These are phyloP conservation scores for Cenchrus americanus DNA, from an alignment of 176 grass and related monocot genomes.

Conservation along the genomic window DNA sequence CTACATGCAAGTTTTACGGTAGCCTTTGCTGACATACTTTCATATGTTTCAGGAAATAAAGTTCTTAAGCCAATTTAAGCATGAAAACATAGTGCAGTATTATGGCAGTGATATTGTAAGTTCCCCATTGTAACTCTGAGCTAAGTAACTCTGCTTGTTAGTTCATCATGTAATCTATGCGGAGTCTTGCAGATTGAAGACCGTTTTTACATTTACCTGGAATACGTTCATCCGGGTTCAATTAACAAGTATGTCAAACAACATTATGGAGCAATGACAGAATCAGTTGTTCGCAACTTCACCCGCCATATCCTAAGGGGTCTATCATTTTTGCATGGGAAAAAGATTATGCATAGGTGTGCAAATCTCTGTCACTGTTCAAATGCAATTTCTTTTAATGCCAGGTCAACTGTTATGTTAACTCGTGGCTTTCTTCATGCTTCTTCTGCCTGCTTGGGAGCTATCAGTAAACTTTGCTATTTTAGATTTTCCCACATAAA, in stretches of 20 bases:
- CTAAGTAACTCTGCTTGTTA: neutral
- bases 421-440: conserved; percentile 4
- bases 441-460: neutral
- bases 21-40: conserved; percentile 40
- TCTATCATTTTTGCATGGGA: conserved; percentile 83
- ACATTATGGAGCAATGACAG: conserved; percentile 90
- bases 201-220: conserved; percentile 94
- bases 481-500: conserved; percentile 32
- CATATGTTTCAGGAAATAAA: conserved; percentile 85
- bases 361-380: conserved; percentile 21
- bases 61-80: conserved; percentile 93
- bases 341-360: conserved; percentile 79
- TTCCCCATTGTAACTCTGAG: conserved; percentile 31
- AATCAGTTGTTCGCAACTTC: conserved; percentile 92
- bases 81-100: conserved; percentile 95
- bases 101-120: conserved; percentile 93
- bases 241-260: conserved; percentile 94
- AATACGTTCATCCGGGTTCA: conserved; percentile 96
- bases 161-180: conserved; percentile 25
- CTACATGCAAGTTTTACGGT: conserved; percentile 16
- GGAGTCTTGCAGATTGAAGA: conserved; percentile 61
- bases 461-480: conserved; percentile 27
- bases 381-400: conserved; percentile 32
- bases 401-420: conserved; percentile 13
- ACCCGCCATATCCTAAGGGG: conserved; percentile 93